These are phyloP conservation scores for Fusarium concolor DNA, from an alignment of 2,329 filamentous ascomycete genomes.

Conservation along the genomic window DNA sequence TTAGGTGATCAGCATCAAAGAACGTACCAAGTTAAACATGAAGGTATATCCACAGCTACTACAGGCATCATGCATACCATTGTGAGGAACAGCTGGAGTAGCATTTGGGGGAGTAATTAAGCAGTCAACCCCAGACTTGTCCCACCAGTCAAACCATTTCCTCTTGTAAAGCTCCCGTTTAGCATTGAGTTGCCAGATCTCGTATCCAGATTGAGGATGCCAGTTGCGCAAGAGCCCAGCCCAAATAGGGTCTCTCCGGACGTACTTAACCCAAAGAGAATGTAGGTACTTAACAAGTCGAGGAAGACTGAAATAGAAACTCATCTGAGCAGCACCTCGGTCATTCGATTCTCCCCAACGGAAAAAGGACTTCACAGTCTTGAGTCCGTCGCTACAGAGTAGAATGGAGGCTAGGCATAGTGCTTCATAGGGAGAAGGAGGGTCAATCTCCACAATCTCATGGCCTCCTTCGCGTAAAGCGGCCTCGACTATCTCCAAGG, in stretches of 20 bases:
- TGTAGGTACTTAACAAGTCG: conserved; percentile 84
- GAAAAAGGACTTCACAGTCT: conserved; percentile 82
- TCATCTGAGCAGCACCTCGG: conserved; percentile 79
- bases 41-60: conserved; percentile 94
- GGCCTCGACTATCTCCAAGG: conserved; percentile 75
- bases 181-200: conserved; percentile 85
- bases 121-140: conserved; percentile 77
- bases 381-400: conserved; percentile 85
- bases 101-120: conserved; percentile 89
- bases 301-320: conserved; percentile 78
- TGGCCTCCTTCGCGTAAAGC: conserved; percentile 80
- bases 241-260: conserved; percentile 81
- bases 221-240: conserved; percentile 80
- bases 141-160: conserved; percentile 89
- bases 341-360: conserved; percentile 84
- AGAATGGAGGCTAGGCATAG: conserved; percentile 82
- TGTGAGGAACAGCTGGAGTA: conserved; percentile 87
- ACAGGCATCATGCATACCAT: conserved; percentile 86
- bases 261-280: conserved; percentile 89
- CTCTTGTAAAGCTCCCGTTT: conserved; percentile 82
- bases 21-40: conserved; percentile 83
- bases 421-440: conserved; percentile 79
- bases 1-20: not conserved
- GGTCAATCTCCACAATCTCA: conserved; percentile 72
- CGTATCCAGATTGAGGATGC: conserved; percentile 76